A percentile compares a stretch with the other conserved stretches of the same genome.
Conservation (phyloP, 2,329 filamentous ascomycete species). For the Pseudocercospora eumusae region DNA sequence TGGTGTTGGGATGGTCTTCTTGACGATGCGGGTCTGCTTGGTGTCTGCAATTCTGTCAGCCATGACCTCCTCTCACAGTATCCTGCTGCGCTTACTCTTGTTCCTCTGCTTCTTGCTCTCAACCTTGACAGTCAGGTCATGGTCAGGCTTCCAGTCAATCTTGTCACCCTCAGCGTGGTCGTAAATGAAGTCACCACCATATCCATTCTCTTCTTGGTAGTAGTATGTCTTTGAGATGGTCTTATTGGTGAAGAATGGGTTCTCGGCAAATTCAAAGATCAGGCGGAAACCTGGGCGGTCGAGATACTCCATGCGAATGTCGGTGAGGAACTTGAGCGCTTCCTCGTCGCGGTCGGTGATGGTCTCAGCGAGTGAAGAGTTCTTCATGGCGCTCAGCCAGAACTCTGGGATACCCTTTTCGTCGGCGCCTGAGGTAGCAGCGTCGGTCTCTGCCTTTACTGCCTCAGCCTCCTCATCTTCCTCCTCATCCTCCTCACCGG, state of each 20-base stretch:
- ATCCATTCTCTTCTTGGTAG: slow-evolving; percentile 98
- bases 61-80: slow-evolving; percentile 5
- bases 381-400: slow-evolving; percentile 99
- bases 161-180: slow-evolving; percentile 98
- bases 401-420: slow-evolving; percentile 92
- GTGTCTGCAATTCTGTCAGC: slow-evolving; percentile 65
- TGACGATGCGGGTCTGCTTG: slow-evolving; percentile 97
- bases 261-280: slow-evolving; percentile 94
- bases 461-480: slow-evolving; percentile 61
- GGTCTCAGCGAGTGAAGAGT: slow-evolving; percentile 97
- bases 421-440: slow-evolving; percentile 56
- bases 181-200: slow-evolving; percentile 99
- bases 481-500: slow-evolving; percentile 77
- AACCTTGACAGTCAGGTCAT: slow-evolving; percentile 89
- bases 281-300: slow-evolving; percentile 97
- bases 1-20: slow-evolving; percentile 98
- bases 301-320: slow-evolving; percentile 99
- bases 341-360: slow-evolving; percentile 97
- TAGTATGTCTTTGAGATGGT: slow-evolving; percentile 96
- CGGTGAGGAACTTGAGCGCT: slow-evolving; percentile 83
- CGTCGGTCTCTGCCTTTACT: slow-evolving; percentile 59
- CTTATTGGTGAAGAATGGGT: slow-evolving; percentile 98
- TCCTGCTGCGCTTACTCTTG: slow-evolving; percentile 73
- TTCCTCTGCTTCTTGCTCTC: slow-evolving; percentile 99
- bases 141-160: slow-evolving; percentile 92